Evolutionary conservation across 805 yeast genomes (phyloP), one percentile per base, ranked within the genome.

Genomic region (Jamesozyma jinghongensis): DNA sequence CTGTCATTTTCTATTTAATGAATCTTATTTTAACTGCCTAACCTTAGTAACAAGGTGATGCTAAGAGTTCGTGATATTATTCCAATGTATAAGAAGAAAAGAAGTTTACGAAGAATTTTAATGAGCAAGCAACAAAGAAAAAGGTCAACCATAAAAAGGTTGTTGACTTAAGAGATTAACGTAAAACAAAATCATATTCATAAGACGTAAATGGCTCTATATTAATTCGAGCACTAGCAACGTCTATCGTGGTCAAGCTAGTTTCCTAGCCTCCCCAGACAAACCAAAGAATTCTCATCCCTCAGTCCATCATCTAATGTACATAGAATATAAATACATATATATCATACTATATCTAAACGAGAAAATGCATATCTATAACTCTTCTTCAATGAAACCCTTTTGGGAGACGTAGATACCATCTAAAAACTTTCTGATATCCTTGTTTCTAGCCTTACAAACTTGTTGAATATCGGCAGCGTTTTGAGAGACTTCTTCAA

Each of bases 401-500:
- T 83, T 84, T 75, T 84, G 94, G 57, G 97, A 88, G 63, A 90
- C 98, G 73, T 90, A 90, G 76, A 90, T 90, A 88, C 98, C 98
- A 74, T 90, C 98, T 79, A 92, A 84, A 81, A 90, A 90, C 81
- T 90, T 90, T 77, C 98, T 85, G 88, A 92, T 90, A 92, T 90
- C 98, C 90, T 92, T 92, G 92, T 90, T 90, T 79, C 95, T 85
- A 68, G 87, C 97, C 71, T 94, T 81, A 79, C 97, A 87, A 71
- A 78, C 78, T 77, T 90, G 97, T 75, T 90, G 96, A 63, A 92
- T 78, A 68, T 87, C 96, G 64, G 98, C 98, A 71, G 95, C 92
- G 66, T 87, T 84, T 76, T 90, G 98, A 53, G 97, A 92, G 58
- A 90, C 98, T 65, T 79, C 85, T 75, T 90, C 98, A 71, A 55